A percentile compares a stretch with the other conserved stretches of the same genome.
Evolutionary conservation across 768 basidiomycete species (phyloP).

Genomic region (Strobilomyces echinocephalus): DNA sequence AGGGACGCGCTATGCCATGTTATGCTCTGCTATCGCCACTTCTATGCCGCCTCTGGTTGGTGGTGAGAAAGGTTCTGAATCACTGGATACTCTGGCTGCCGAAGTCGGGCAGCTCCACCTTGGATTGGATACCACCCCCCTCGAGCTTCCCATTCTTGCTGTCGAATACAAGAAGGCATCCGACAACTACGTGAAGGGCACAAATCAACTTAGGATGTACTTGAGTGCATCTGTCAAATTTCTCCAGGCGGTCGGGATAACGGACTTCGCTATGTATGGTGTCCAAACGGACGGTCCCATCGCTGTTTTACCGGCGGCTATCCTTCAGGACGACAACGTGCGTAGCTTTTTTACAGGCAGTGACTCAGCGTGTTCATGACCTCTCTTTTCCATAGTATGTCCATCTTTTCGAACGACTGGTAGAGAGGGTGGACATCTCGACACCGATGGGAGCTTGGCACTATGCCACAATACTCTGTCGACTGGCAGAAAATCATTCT

Average conservation of each 20-base stretch:
- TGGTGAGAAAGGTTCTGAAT: neutral
- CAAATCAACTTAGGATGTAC: conserved; percentile 7
- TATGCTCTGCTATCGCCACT: neutral
- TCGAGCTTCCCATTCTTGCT: conserved; percentile 7
- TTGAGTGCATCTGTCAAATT: conserved; percentile 7
- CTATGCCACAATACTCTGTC: too few species aligned
- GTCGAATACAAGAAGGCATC: conserved; percentile 4
- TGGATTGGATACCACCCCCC: neutral
- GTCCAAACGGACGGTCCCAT: conserved; percentile 6
- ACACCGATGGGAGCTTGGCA: too few species aligned
- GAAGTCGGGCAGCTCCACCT: neutral
- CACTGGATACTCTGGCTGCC: neutral
- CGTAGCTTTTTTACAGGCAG: neutral
- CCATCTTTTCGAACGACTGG: too few species aligned
- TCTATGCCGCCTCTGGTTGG: neutral
- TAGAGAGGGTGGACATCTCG: too few species aligned
- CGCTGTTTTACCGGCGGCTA: neutral
- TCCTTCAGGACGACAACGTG: conserved; percentile 2
- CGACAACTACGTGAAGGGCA: neutral
- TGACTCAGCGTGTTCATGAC: too few species aligned
- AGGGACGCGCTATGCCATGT: too few species aligned
- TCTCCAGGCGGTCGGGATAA: conserved; percentile 3
- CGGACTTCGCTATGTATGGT: conserved; percentile 1
- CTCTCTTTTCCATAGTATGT: neutral
- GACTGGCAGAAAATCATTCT: neutral